Evolutionary conservation across 257 asterid species (phyloP), one percentile per base, ranked within the genome.

Genomic region (Paraleonurus japonicus): DNA sequence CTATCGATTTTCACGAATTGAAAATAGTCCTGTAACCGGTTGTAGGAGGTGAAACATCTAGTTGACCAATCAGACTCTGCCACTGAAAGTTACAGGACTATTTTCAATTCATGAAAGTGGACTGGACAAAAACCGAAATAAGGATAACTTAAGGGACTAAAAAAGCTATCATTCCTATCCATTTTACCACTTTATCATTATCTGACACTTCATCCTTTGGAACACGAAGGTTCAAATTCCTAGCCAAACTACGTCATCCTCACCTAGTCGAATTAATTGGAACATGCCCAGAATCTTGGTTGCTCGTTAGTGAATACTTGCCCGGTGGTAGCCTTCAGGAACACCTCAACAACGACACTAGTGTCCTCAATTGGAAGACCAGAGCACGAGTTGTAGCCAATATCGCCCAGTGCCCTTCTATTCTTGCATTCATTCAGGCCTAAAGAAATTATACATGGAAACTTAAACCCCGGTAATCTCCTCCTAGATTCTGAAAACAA

Each of bases 271-370:
- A 78, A 24, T 70, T 90, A 43, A 81, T 93, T 50, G 97, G 98
- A 71, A 79, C 81, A 54, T 87, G 96, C 70, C 87, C 82, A 1
- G 96, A 89, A 68, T 84, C 89, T 4, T 83, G 83, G 84, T 72
- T 81, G 54, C 95, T 93, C 45, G 81, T 93, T 59, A 89, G 87
- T 62, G 97, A 93, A 70, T 89, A 90, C 45, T 2, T 90, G 32
- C 89, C 97, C 0, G 84, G 89, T 15, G 89, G 92, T 26, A 90
- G 81, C 89, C 94, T 90, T 64, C 87, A 83, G 58, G 83, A 81
- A 37, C 81, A 73, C 82, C 85, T 90, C 20, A 77, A 75, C 62
- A 84, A 73, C 16, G 82, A 68, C 59, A 65, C 73, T n/a, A 24
- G 54, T 26, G 73, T 86, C 75, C 84, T 93, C 69, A 76, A 76